Base-by-base conservation (phyloP, 78 protist species). In the Acrasis kona region DNA sequence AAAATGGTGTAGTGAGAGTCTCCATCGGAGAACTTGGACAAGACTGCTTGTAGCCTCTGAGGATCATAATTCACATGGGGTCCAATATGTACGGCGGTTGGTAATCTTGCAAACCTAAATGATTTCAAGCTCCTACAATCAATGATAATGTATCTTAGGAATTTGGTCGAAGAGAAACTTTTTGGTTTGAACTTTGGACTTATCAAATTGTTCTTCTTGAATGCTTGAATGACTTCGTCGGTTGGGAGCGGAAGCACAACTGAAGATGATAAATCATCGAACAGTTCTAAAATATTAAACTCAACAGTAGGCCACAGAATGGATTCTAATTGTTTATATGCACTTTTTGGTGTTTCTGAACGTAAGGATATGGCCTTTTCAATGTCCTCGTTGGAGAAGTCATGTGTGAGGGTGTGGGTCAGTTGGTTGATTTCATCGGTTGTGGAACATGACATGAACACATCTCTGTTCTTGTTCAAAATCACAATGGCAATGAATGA, bases 11-110 rank as follows among this genome's bases (percentile, higher is more conserved):
- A 77, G 38, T 77, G 81, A 5, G 65, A 31, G 4, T 69, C 81
- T 31, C 72, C 67, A 30, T 70, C 81, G 34, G 65, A 30, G 5
- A 77, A 77, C 28, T 69, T 70, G 5, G 65, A 30, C 7, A 6
- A 9, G 40, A 77, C 41, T 3, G 7, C 12, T 27, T 5, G 3
- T 9, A 77, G 2, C 38, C n/a, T 2, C 10, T 2, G 37, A 2
- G 70, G 67, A 29, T 77, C 81, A 70, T 39, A 77, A 27, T 69
- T 69, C 31, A 77, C 34, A 35, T 69, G 19, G 32, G 75, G 6
- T 10, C 81, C 81, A 10, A 77, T 69, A 39, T 77, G 81, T 34
- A 77, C 37, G 4, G 81, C 81, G 30, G 81, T 77, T 39, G 81
- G 81, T 3, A 77, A 65, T n/a, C 81, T 39, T 2, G 81, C 81